Evolutionary conservation across 2,329 filamentous ascomycete genomes (phyloP), one percentile per base, ranked within the genome.

Genomic region (Dryadomyces quercivorus): DNA sequence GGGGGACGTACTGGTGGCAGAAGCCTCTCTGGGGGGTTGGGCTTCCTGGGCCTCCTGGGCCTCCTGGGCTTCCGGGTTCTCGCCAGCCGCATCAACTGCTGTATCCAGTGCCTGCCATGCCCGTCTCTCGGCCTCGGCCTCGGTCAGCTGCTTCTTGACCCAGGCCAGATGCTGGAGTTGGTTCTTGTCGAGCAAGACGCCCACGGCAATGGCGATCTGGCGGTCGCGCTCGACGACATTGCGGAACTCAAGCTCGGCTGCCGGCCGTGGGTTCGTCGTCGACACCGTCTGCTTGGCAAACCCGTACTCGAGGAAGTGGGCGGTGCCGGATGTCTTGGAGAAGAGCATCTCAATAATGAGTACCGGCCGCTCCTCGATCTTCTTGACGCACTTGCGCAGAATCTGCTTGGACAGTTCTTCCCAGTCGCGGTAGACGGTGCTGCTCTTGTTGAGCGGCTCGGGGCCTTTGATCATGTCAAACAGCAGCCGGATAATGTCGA

Each of bases 401-500:
- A 97, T 77, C 63, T 96, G 91, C 66, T 84, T 86, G 5, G 88
- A 80, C 40, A 98, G 75, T 62, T 95, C 88, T 63, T 95, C 86
- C 89, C 92, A 97, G 62, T 98, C 93, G 62, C 82, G 86, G 70
- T 80, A 95, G 56, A 80, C 76, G n/a, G 76, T 67, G 13, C 78
- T 80, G 18, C 76, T 75, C 38, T 76, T 77, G 63, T 91, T 83
- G 36, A 97, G 71, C 1, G 85, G 81, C 56, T 88, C 81, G 0
- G 88, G 87, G 0, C 92, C 92, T 66, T 94, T 94, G 67, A 97
- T 86, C 82, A 98, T 91, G 64, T 82, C 85, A 65, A 95, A 84
- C 51, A 98, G 84, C 1, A 97, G 75, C 46, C 87, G 82, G 49
- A 98, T 81, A 40, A 96, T 95, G 65, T 97, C 93, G 5, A 95